Conservation (phyloP, 148 eudicot species). For the Suaeda aralocaspica region DNA sequence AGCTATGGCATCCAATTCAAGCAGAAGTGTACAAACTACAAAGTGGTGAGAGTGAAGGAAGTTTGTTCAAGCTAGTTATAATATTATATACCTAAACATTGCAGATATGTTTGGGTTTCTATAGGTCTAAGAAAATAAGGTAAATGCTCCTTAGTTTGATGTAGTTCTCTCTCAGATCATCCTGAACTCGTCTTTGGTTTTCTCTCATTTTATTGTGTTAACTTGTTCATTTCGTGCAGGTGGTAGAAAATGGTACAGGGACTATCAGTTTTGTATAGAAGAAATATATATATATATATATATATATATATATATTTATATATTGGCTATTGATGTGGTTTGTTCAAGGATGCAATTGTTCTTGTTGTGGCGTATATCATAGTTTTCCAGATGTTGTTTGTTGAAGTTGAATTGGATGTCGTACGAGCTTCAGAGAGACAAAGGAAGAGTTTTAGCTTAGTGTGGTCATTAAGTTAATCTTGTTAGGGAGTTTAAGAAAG, state of each 20-base stretch:
- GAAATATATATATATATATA: too few relatives aligned
- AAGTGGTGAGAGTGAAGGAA: constrained; percentile 20
- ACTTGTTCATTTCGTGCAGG: constrained; percentile 5
- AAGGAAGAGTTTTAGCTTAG: not conserved
- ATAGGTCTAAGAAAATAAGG: constrained; percentile 19
- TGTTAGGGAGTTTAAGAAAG: constrained; percentile 8
- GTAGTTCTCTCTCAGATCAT: not conserved
- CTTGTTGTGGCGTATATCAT: not conserved
- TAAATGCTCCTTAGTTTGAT: not conserved
- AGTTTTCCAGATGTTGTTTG: constrained; percentile 5
- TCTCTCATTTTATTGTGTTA: not conserved
- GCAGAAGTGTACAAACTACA: constrained; percentile 28
- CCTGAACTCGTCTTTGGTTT: not conserved
- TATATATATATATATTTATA: too few relatives aligned
- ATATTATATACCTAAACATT: not conserved
- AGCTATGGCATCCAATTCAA: not conserved
- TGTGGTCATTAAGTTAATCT: not conserved
- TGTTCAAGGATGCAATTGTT: constrained; percentile 7
- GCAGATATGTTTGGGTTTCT: constrained; percentile 3
- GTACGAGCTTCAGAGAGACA: not conserved
- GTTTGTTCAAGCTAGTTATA: constrained; percentile 11
- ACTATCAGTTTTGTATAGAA: constrained; percentile 19
- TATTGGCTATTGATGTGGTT: constrained; percentile 7
- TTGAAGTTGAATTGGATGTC: not conserved
- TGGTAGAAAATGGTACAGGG: not conserved